Percentiles rank a stretch among this genome's conserved stretches.
phyloP scores from a whole-genome alignment of 352 stramenopile species.

The Phytophthora meadii region DNA sequence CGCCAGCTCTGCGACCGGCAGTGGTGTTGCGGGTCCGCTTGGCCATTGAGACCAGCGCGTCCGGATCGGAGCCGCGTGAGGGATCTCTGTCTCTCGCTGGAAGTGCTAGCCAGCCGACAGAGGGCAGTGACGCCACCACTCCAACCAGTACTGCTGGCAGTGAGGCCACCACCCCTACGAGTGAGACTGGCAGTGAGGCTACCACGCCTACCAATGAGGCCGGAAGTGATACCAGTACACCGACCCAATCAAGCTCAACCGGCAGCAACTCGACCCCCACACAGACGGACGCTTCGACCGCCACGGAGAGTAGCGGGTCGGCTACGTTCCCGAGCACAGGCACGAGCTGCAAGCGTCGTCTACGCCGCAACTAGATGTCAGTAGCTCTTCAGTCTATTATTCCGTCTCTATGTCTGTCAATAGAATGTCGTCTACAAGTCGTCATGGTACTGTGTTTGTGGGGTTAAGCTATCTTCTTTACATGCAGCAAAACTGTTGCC shows the following conservation, averaged over 20 bases:
- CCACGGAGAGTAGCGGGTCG: slow-evolving; percentile 16
- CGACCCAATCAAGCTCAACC: slow-evolving; percentile 7
- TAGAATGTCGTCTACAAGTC: not conserved
- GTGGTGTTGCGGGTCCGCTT: slow-evolving; percentile 20
- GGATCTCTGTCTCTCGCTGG: slow-evolving; percentile 23
- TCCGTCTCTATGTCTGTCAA: slow-evolving; percentile 12
- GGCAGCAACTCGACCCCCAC: slow-evolving; percentile 19
- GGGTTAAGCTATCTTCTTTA: not conserved
- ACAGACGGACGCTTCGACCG: slow-evolving; percentile 17
- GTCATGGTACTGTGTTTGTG: no score
- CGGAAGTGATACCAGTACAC: slow-evolving; percentile 16
- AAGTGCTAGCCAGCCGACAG: slow-evolving; percentile 10
- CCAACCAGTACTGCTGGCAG: slow-evolving; percentile 15
- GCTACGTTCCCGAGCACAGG: slow-evolving; percentile 30
- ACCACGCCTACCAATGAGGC: slow-evolving; percentile 8
- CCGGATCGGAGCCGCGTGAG: slow-evolving; percentile 27
- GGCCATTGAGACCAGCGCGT: slow-evolving; percentile 21
- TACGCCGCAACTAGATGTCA: slow-evolving; percentile 30
- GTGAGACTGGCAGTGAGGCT: slow-evolving; percentile 9
- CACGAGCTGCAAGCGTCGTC: slow-evolving; percentile 36
- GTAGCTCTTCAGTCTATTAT: slow-evolving; percentile 2
- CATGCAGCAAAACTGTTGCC: no score
- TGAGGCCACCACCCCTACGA: slow-evolving; percentile 13
- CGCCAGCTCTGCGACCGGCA: slow-evolving; percentile 16
- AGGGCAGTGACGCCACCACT: slow-evolving; percentile 9